Base-by-base conservation (phyloP, 2,329 filamentous ascomycete species). In the Grosmannia penicillata region DNA sequence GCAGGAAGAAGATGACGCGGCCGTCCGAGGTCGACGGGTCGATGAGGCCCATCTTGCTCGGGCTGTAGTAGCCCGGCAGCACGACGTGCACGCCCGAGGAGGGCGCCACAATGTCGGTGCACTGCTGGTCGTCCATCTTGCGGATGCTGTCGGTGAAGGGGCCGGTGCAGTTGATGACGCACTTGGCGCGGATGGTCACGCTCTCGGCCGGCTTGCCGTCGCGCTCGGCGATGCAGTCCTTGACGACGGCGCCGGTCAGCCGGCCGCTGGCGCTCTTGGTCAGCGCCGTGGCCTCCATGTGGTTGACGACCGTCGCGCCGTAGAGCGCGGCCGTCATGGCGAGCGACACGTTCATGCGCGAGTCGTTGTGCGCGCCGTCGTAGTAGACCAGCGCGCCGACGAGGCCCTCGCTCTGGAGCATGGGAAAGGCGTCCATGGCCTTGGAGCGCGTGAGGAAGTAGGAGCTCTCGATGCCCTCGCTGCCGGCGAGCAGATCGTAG, bases 1-100 rank as follows among this genome's bases (percentile, higher is more conserved):
- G 82, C 37, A 91, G 66, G 56, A 91, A 85, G 65, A 91, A 91
- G 50, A 91, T 82, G 46, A 91, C 82, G 51, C 82, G 75, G n/a
- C 82, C 82, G 51, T 91, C 82, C 1, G 82, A 87, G 4, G 83
- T 86, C 29, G 73, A 71, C 3, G 83, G 82, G 49, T 89, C 82
- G 46, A 91, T 82, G 36, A 91, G 65, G 44, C 82, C 82, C 78
- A 89, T 87, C 53, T 82, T 75, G 39, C 77, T 71, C 38, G 83
- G 82, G 54, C 78, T 82, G 60, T 80, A 81, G 59, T 81, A 81
- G 39, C 81, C 80, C 18, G 83, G 82, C 1, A 91, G 72, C 51
- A 89, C 77, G 45, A 91, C 67, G 61, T 91, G 83, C n/a, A 84
- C 81, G 47, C 82, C 82, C 29, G 82, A 83, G 45, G 79, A 78